phyloP scores from a whole-genome alignment of 768 basidiomycete species.

The Pleurotus pulmonarius region DNA sequence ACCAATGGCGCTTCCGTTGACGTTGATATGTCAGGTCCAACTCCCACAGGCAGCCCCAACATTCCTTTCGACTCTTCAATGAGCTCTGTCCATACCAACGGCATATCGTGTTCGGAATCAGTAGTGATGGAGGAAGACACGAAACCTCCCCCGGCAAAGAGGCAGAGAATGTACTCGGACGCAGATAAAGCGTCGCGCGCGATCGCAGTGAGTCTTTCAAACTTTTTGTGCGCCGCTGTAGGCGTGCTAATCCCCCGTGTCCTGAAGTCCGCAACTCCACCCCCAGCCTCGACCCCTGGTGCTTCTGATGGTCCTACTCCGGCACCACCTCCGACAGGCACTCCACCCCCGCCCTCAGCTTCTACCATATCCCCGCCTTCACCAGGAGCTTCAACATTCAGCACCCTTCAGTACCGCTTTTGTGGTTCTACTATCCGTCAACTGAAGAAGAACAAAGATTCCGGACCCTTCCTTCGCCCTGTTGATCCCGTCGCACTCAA shows the following conservation, averaged over 20 bases:
- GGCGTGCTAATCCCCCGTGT: conserved; percentile 49
- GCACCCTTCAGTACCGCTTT: conserved; percentile 73
- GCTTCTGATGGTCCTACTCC: conserved; percentile 32
- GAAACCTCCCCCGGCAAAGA: conserved; percentile 78
- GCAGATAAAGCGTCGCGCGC: conserved; percentile 70
- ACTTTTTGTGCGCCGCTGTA: conserved; percentile 43
- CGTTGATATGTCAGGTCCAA: conserved; percentile 24
- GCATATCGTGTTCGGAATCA: conserved; percentile 28
- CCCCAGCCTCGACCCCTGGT: conserved; percentile 49
- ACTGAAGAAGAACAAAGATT: conserved; percentile 85
- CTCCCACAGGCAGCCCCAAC: conserved; percentile 34
- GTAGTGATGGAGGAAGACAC: conserved; percentile 49
- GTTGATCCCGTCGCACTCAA: conserved; percentile 84
- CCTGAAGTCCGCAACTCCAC: conserved; percentile 72
- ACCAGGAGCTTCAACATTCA: conserved; percentile 44
- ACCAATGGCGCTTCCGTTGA: conserved; percentile 6
- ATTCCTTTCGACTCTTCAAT: conserved; percentile 35
- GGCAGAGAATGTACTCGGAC: conserved; percentile 73
- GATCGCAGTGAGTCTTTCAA: conserved; percentile 53
- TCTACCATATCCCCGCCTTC: conserved; percentile 4
- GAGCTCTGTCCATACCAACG: conserved; percentile 29
- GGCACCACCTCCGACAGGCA: conserved; percentile 23
- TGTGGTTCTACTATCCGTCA: conserved; percentile 72
- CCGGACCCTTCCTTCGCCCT: conserved; percentile 75
- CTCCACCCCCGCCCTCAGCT: conserved; percentile 20